Evolutionary conservation across 352 stramenopile species (phyloP).

Genomic region (Pythium brassicae): DNA sequence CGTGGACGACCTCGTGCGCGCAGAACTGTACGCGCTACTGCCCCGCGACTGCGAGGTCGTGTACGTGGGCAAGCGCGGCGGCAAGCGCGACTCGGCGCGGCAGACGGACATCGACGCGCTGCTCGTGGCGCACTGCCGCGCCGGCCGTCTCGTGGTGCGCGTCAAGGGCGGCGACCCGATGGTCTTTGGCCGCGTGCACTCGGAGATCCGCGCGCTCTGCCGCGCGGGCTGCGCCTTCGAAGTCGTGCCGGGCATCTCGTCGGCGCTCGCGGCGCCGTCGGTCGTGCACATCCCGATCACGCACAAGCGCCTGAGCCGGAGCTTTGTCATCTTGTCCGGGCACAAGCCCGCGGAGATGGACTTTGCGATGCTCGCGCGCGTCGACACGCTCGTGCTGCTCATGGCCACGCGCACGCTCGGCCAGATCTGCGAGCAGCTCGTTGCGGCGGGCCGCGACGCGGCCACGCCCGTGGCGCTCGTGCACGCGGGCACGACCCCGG

Average conservation of each 20-base stretch:
- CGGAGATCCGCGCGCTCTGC: conserved; percentile 56
- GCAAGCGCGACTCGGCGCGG: conserved; percentile 60
- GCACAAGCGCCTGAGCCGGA: conserved; percentile 62
- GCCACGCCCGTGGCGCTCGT: conserved; percentile 57
- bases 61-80: conserved; percentile 66
- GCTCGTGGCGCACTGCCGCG: conserved; percentile 45
- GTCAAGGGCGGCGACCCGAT: conserved; percentile 72
- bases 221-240: conserved; percentile 47
- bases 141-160: conserved; percentile 52
- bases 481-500: conserved; percentile 52
- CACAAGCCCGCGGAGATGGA: conserved; percentile 72
- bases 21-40: conserved; percentile 50
- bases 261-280: conserved; percentile 50
- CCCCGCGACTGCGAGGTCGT: conserved; percentile 53
- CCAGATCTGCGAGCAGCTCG: conserved; percentile 36
- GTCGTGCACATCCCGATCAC: conserved; percentile 63
- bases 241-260: conserved; percentile 66
- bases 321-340: conserved; percentile 58
- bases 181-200: conserved; percentile 71
- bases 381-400: conserved; percentile 91
- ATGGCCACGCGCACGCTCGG: conserved; percentile 74
- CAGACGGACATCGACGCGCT: conserved; percentile 65
- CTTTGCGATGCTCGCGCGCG: conserved; percentile 88
- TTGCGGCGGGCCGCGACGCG: conserved; percentile 28
- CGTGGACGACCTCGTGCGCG: conserved; percentile 62